Evolutionary conservation across 2,329 filamentous ascomycete species (phyloP).

Genomic region (Alternaria arbusti): DNA sequence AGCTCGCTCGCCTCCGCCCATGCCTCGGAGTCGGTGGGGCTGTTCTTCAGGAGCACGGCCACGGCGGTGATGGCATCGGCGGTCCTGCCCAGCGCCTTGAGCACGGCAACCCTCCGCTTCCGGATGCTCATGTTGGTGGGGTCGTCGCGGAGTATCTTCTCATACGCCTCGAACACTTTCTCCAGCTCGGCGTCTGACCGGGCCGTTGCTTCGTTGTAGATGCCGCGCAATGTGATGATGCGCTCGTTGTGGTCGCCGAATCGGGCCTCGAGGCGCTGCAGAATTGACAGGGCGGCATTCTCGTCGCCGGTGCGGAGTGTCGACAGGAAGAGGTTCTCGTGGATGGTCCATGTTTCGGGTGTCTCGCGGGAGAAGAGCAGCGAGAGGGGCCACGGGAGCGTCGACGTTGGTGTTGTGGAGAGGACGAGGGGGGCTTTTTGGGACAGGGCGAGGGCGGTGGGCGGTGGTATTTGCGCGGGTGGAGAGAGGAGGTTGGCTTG

Average conservation of each 20-base stretch:
- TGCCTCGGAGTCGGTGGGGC: conserved; percentile 87
- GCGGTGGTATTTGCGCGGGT: conserved; percentile 48
- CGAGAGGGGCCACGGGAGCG: conserved; percentile 59
- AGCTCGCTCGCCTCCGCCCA: conserved; percentile 92
- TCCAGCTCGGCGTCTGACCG: conserved; percentile 69
- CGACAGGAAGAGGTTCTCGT: conserved; percentile 85
- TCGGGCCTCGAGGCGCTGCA: conserved; percentile 76
- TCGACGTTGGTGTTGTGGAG: conserved; percentile 46
- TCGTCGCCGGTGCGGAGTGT: conserved; percentile 87
- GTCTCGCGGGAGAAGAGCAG: conserved; percentile 66
- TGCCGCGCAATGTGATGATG: conserved; percentile 79
- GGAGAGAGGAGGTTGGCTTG: conserved; percentile 49
- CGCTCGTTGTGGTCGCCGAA: conserved; percentile 88
- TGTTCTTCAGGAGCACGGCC: conserved; percentile 77
- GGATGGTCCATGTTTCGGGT: conserved; percentile 80
- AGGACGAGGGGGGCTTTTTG: conserved; percentile 53
- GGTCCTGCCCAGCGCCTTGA: conserved; percentile 73
- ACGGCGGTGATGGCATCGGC: conserved; percentile 77
- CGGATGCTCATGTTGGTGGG: conserved; percentile 82
- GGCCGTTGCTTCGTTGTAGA: conserved; percentile 85
- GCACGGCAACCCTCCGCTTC: conserved; percentile 81
- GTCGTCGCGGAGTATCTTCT: conserved; percentile 74
- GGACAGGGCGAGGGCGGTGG: conserved; percentile 54
- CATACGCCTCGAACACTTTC: conserved; percentile 76
- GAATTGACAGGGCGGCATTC: conserved; percentile 73